Percentiles rank a stretch among this genome's conserved stretches.
These are phyloP conservation scores for Coemansia sp. DNA, from an alignment of 192 early-diverging fungal species.

Conservation along the genomic window DNA sequence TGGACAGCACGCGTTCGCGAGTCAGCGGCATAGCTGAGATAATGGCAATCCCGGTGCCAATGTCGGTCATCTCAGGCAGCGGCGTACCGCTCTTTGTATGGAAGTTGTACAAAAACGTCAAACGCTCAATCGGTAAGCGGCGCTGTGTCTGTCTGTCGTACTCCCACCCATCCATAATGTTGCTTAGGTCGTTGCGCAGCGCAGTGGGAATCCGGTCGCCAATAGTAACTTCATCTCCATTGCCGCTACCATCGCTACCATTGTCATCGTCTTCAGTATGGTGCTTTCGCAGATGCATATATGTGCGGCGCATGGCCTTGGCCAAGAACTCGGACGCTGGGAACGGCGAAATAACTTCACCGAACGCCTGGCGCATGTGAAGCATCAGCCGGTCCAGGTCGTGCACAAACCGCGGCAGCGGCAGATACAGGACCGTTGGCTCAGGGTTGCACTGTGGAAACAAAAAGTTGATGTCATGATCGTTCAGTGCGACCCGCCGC, in stretches of 20 bases:
- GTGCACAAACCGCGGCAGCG: conserved; percentile 51
- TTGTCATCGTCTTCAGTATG: conserved; percentile 10
- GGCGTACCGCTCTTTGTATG: conserved; percentile 20
- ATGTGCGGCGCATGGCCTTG: conserved; percentile 42
- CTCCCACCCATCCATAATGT: conserved; percentile 48
- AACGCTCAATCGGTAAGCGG: conserved; percentile 35
- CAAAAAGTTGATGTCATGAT: conserved; percentile 51
- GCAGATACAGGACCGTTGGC: conserved; percentile 49
- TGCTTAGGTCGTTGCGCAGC: conserved; percentile 28
- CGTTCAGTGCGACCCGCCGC: conserved; percentile 40
- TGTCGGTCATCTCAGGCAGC: conserved; percentile 36
- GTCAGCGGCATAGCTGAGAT: conserved; percentile 37
- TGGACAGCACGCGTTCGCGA: conserved; percentile 28
- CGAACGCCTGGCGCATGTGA: conserved; percentile 45
- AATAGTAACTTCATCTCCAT: conserved; percentile 8
- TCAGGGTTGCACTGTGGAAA: conserved; percentile 50
- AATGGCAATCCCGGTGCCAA: conserved; percentile 44
- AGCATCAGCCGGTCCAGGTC: conserved; percentile 34
- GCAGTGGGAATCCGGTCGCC: conserved; percentile 29
- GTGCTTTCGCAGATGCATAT: conserved; percentile 28
- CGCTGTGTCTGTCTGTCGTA: conserved; percentile 36
- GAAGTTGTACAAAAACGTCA: conserved; percentile 53
- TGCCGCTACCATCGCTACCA: background rate
- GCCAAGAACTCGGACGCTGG: conserved; percentile 28
- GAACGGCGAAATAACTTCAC: conserved; percentile 41